phyloP scores from a whole-genome alignment of 495 filamentous ascomycete genomes.

The Platismatia glauca region DNA sequence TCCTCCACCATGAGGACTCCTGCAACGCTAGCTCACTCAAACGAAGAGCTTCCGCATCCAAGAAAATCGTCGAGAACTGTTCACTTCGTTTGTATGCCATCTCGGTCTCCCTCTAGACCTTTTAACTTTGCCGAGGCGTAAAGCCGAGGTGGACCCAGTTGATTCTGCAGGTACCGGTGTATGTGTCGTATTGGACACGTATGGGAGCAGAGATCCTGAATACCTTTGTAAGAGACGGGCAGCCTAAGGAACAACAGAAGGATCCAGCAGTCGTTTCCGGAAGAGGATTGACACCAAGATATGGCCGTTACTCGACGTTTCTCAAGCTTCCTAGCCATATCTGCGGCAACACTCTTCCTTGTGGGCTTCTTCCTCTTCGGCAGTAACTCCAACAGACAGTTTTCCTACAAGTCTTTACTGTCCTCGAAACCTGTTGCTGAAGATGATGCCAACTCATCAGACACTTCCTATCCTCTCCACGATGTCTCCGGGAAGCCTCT shows the following conservation, averaged over 20 bases:
- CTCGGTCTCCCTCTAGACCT: not conserved
- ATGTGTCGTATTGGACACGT: not conserved
- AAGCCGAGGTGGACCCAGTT: too few relatives aligned
- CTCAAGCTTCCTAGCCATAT: not conserved
- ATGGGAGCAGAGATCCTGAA: too few relatives aligned
- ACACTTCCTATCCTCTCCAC: not conserved
- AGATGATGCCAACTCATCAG: not conserved
- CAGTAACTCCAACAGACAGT: not conserved
- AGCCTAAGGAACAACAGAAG: too few relatives aligned
- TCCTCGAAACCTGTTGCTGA: not conserved
- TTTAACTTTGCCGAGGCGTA: too few relatives aligned
- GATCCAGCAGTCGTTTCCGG: too few relatives aligned
- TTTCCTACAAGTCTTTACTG: conserved; percentile 1
- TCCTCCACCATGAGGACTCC: not conserved
- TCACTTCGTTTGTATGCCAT: not conserved
- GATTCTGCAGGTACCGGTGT: too few relatives aligned
- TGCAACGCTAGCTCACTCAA: too few relatives aligned
- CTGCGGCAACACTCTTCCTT: not conserved
- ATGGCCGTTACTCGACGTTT: not conserved
- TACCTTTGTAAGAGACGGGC: too few relatives aligned
- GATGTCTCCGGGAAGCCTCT: not conserved
- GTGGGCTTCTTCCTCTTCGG: conserved; percentile 2
- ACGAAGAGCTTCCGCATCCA: not conserved
- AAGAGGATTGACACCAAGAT: not conserved
- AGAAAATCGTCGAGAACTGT: not conserved